Evolutionary conservation across 176 grass and related monocot species (phyloP).

Genomic region (Guadua angustifolia): DNA sequence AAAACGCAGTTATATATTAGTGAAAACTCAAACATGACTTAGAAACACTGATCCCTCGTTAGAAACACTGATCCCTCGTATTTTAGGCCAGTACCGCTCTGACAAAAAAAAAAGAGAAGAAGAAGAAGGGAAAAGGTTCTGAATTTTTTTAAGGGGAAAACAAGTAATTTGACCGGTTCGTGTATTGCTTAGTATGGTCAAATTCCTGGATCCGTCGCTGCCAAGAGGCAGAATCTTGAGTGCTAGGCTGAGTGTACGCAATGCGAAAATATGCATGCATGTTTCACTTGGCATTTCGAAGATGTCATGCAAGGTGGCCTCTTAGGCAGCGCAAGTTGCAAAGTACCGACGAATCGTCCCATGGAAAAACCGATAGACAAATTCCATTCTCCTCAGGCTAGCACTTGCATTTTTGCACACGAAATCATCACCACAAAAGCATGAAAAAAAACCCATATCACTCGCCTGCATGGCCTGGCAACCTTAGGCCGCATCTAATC

Average conservation of each 20-base stretch:
- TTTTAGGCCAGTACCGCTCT: no score
- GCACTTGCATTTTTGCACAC: constrained; percentile 19
- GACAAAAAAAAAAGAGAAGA: no score
- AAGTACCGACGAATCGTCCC: constrained; percentile 21
- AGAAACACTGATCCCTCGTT: no score
- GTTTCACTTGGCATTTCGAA: not conserved
- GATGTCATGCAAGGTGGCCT: constrained; percentile 4
- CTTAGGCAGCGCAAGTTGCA: constrained; percentile 25
- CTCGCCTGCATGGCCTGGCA: not conserved
- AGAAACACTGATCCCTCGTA: no score
- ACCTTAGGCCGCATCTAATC: constrained; percentile 39
- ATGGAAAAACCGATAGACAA: constrained; percentile 18
- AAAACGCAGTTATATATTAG: no score
- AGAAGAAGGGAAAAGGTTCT: no score
- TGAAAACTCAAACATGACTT: no score
- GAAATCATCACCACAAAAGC: constrained; percentile 9
- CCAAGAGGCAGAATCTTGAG: no score
- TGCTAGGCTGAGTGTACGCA: no score
- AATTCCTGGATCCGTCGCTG: not conserved
- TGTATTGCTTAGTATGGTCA: not conserved
- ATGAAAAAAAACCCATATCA: not conserved
- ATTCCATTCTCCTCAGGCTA: constrained; percentile 22
- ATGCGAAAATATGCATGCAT: not conserved
- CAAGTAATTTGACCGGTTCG: no score
- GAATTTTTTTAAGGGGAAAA: no score